A percentile compares a stretch with the other conserved stretches of the same genome.
Evolutionary conservation across 73 alveolate genomes (phyloP).

Genomic region (Stentor roeselii): DNA sequence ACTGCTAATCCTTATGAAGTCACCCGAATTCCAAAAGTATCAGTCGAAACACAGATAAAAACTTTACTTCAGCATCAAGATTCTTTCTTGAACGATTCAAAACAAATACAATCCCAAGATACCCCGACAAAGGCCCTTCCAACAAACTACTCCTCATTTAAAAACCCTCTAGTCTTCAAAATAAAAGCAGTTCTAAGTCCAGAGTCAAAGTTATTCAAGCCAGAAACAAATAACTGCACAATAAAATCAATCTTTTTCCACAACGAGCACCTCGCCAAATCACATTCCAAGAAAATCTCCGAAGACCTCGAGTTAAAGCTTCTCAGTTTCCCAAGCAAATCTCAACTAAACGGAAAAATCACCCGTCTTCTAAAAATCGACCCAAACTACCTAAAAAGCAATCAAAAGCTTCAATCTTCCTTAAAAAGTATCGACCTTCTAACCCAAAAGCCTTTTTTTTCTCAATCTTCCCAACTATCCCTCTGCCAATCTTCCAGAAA

Average conservation of each 20-base stretch:
- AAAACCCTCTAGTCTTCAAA: neutral
- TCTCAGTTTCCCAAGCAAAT: neutral
- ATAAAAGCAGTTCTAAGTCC: neutral
- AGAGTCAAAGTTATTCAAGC: neutral
- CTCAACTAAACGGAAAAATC: neutral
- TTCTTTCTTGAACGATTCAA: neutral
- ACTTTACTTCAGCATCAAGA: neutral
- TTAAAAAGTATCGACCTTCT: no score
- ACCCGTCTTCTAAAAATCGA: neutral
- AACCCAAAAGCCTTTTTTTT: no score
- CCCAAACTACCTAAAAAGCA: neutral
- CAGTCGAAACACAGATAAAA: neutral
- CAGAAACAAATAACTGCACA: neutral
- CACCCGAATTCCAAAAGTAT: neutral
- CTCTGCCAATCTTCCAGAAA: no score
- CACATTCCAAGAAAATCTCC: neutral
- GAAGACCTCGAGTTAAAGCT: neutral
- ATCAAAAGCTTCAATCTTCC: slow-evolving; percentile 1
- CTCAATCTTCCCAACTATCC: no score
- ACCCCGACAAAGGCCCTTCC: neutral
- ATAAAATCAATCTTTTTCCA: neutral
- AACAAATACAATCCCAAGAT: neutral
- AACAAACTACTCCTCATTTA: neutral
- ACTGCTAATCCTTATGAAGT: neutral
- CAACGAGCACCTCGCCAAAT: neutral